Evolutionary conservation across 768 basidiomycete genomes (phyloP).

Genomic region (Trametes cingulata): DNA sequence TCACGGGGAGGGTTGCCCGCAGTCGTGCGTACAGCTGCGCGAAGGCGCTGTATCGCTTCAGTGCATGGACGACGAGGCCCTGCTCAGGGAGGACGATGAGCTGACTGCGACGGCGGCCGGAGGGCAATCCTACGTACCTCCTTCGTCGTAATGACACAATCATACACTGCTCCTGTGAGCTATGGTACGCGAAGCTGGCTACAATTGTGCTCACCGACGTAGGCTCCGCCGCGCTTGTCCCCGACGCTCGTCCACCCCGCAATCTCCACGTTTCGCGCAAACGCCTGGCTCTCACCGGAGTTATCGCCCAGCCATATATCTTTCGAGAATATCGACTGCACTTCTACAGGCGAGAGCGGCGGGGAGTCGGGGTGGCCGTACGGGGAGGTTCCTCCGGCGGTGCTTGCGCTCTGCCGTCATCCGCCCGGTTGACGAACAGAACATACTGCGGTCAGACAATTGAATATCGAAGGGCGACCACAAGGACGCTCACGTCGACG

Average conservation of each 20-base stretch:
- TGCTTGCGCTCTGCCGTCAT: constrained; percentile 13
- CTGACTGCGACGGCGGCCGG: background rate
- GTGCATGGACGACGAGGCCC: constrained; percentile 63
- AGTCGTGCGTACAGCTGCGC: constrained; percentile 52
- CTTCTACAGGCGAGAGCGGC: constrained; percentile 18
- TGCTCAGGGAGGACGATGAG: constrained; percentile 24
- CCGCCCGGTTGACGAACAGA: no score
- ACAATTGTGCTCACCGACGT: constrained; percentile 50
- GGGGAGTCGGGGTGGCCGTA: constrained; percentile 13
- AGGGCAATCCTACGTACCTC: constrained; percentile 41
- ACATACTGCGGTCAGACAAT: constrained; percentile 10
- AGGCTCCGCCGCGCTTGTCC: constrained; percentile 61
- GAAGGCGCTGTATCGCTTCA: constrained; percentile 71
- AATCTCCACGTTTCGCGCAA: constrained; percentile 66
- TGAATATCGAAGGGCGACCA: background rate
- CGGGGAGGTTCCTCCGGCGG: constrained; percentile 10
- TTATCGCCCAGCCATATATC: constrained; percentile 74
- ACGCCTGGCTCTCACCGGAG: constrained; percentile 51
- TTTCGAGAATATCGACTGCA: constrained; percentile 60
- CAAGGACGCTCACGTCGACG: constrained; percentile 42
- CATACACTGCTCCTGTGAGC: constrained; percentile 49
- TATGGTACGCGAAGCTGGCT: background rate
- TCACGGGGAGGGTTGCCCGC: constrained; percentile 52
- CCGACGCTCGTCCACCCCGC: constrained; percentile 75
- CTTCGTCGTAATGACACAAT: constrained; percentile 67